A percentile compares a stretch with the other conserved stretches of the same genome.
Conservation (phyloP, 345 rosid species). For the Mangifera indica region DNA sequence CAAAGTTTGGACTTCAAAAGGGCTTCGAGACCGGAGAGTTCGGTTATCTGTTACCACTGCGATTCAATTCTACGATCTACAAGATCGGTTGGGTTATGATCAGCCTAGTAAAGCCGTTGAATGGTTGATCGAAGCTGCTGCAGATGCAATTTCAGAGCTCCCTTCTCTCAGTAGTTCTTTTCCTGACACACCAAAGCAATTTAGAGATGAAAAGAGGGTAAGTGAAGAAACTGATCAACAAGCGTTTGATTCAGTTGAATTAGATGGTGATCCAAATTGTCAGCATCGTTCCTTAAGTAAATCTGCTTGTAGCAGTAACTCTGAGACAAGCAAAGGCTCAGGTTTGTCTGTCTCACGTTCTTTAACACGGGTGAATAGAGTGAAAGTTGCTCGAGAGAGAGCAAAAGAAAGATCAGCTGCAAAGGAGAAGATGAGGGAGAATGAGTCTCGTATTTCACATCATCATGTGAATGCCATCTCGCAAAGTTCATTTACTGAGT, state of each 20-base stretch:
- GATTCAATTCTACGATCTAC: slow-evolving; percentile 87
- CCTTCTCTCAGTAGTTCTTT: slow-evolving; percentile 70
- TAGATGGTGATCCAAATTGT: slow-evolving; percentile 39
- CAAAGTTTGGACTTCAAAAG: slow-evolving; percentile 92
- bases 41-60: slow-evolving; percentile 89
- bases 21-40: slow-evolving; percentile 82
- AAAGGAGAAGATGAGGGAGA: slow-evolving; percentile 76
- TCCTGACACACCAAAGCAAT: slow-evolving; percentile 58
- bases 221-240: slow-evolving; percentile 40
- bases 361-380: slow-evolving; percentile 55
- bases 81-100: slow-evolving; percentile 89
- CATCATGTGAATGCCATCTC: slow-evolving; percentile 39
- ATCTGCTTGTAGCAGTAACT: slow-evolving; percentile 92
- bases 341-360: slow-evolving; percentile 73
- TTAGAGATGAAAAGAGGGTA: slow-evolving; percentile 56
- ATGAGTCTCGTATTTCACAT: slow-evolving; percentile 28
- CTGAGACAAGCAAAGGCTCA: slow-evolving; percentile 92
- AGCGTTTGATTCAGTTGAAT: slow-evolving; percentile 56
- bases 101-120: slow-evolving; percentile 98
- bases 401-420: slow-evolving; percentile 78
- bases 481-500: slow-evolving; percentile 67
- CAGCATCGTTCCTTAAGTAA: slow-evolving; percentile 63
- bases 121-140: slow-evolving; percentile 89
- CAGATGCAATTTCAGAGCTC: slow-evolving; percentile 83
- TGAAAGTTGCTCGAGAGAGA: slow-evolving; percentile 59